Conservation (phyloP, 1,284 basidiomycete genomes). For the Pseudozyma sp. region DNA sequence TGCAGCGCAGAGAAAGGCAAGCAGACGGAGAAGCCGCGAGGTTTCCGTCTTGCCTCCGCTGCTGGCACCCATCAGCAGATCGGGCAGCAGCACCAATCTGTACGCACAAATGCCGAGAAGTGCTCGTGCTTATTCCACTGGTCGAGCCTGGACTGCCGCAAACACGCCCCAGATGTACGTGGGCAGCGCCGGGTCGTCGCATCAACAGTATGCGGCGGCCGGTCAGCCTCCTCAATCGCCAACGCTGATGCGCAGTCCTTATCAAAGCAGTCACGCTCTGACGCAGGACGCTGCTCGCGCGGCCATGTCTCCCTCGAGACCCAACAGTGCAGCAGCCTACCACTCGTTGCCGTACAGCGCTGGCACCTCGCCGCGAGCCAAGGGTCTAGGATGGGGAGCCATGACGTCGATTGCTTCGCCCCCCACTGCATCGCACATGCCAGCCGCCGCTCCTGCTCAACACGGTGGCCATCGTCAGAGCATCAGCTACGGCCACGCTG, state of each 20-base stretch:
- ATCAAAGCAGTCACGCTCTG: conserved; percentile 39
- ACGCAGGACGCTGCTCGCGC: conserved; percentile 46
- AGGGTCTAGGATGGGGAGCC: conserved; percentile 59
- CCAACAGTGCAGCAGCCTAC: conserved; percentile 42
- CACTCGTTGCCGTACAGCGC: conserved; percentile 29
- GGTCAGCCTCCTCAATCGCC: conserved; percentile 42
- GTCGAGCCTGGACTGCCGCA: conserved; percentile 39
- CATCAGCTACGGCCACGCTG: conserved; percentile 49
- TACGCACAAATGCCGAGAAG: conserved; percentile 34
- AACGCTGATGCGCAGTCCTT: conserved; percentile 42
- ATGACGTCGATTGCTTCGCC: conserved; percentile 55
- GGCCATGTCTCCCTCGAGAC: conserved; percentile 36
- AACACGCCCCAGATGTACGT: conserved; percentile 48
- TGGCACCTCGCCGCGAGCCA: conserved; percentile 56
- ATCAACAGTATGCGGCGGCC: conserved; percentile 11
- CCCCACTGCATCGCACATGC: conserved; percentile 8
- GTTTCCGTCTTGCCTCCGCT: conserved; percentile 58
- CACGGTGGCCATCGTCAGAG: conserved; percentile 26
- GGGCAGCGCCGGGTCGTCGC: conserved; percentile 48
- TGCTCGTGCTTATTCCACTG: conserved; percentile 42
- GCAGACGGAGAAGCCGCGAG: conserved; percentile 55
- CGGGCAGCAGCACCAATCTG: conserved; percentile 54
- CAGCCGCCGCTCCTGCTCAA: conserved; percentile 8
- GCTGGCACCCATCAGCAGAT: conserved; percentile 50
- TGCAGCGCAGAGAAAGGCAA: conserved; percentile 35